Evolutionary conservation across 345 rosid species (phyloP).

Genomic region (Eucalyptus pauciflora): DNA sequence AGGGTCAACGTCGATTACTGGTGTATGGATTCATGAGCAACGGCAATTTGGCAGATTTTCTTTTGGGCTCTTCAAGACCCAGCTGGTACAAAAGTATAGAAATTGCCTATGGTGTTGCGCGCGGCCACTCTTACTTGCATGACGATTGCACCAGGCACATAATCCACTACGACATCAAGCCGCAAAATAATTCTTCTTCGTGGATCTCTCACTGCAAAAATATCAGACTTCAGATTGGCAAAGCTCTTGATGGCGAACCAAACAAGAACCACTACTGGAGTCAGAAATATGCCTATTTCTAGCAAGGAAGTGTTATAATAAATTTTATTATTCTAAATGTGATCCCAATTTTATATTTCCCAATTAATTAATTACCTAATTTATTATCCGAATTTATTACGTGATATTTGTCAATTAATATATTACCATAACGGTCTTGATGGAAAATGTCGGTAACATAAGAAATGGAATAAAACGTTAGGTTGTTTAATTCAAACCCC

Average conservation of each 20-base stretch:
- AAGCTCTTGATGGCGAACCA: slow-evolving; percentile 27
- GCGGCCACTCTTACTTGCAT: slow-evolving; percentile 39
- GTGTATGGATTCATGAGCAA: slow-evolving; percentile 36
- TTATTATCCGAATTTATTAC: too few species aligned
- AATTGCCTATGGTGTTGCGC: slow-evolving; percentile 26
- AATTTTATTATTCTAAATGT: too few species aligned
- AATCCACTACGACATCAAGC: slow-evolving; percentile 46
- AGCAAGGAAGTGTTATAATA: slow-evolving; percentile 2
- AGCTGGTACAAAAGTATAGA: slow-evolving; percentile 26
- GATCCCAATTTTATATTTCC: too few species aligned
- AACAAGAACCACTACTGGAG: slow-evolving; percentile 28
- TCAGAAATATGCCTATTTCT: too few species aligned
- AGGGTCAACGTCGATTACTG: too few species aligned
- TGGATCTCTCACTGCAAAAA: slow-evolving; percentile 21
- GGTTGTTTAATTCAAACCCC: too few species aligned
- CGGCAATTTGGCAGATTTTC: slow-evolving; percentile 27
- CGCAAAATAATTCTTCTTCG: slow-evolving; percentile 43
- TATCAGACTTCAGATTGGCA: slow-evolving; percentile 39
- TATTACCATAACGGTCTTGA: too few species aligned
- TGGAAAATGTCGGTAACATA: too few species aligned
- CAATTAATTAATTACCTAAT: too few species aligned
- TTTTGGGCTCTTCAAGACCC: slow-evolving; percentile 18
- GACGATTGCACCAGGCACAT: slow-evolving; percentile 44
- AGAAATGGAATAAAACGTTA: too few species aligned
- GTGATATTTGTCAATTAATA: too few species aligned